Evolutionary conservation across 805 yeast genomes (phyloP).

Genomic region (Lachancea mirantina): DNA sequence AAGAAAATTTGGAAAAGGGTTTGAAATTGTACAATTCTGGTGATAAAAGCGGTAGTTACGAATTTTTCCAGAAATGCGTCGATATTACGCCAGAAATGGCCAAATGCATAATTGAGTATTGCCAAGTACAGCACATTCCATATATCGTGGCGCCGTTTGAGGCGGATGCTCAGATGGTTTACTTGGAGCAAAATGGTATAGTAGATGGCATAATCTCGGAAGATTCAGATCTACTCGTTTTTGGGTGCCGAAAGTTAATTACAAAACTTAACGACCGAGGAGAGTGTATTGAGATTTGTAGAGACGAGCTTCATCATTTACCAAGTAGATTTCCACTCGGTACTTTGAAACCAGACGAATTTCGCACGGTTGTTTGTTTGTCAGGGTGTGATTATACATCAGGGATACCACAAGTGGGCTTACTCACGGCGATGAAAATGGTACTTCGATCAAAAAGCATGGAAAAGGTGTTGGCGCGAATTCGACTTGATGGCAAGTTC

Average conservation of each 20-base stretch:
- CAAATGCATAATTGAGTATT: conserved; percentile 66
- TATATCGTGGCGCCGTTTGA: conserved; percentile 96
- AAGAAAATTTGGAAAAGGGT: conserved; percentile 52
- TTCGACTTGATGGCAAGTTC: conserved; percentile 54
- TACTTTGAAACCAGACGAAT: conserved; percentile 45
- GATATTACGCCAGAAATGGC: conserved; percentile 91
- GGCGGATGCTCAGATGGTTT: conserved; percentile 96
- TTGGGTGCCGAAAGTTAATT: conserved; percentile 70
- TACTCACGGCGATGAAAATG: conserved; percentile 61
- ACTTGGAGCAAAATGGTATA: conserved; percentile 62
- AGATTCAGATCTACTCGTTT: conserved; percentile 85
- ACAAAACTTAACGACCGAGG: conserved; percentile 75
- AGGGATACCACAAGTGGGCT: conserved; percentile 78
- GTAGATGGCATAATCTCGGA: conserved; percentile 88
- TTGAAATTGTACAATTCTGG: conserved; percentile 45
- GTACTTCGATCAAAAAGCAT: conserved; percentile 45
- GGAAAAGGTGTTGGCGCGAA: conserved; percentile 48
- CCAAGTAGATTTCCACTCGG: conserved; percentile 42
- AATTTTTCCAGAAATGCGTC: conserved; percentile 68
- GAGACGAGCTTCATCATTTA: conserved; percentile 46
- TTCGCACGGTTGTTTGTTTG: conserved; percentile 71
- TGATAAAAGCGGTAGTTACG: conserved; percentile 53
- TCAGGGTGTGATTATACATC: conserved; percentile 96
- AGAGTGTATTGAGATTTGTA: conserved; percentile 59
- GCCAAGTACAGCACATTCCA: conserved; percentile 49